These are phyloP conservation scores for Aspergillus sojae DNA, from an alignment of 2,329 filamentous ascomycete genomes.

Conservation along the genomic window DNA sequence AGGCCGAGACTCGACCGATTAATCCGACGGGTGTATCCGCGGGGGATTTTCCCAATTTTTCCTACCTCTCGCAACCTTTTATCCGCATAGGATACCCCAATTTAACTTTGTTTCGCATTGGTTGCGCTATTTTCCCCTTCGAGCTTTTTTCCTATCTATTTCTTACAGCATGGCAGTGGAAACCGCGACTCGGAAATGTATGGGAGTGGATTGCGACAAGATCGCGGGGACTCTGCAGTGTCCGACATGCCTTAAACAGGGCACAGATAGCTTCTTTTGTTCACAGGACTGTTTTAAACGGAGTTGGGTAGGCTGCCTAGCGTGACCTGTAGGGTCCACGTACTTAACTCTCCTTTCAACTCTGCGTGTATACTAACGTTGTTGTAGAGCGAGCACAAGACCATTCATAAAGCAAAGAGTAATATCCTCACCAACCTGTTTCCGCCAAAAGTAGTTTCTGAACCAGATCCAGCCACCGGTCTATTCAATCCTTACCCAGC, in stretches of 20 bases:
- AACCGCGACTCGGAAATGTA: slow-evolving; percentile 57
- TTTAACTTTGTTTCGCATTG: background rate
- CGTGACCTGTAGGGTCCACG: slow-evolving; percentile 29
- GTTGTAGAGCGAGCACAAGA: slow-evolving; percentile 76
- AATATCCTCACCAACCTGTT: slow-evolving; percentile 73
- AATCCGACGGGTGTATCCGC: slow-evolving; percentile 5
- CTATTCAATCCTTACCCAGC: slow-evolving; percentile 90
- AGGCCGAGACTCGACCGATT: slow-evolving; percentile 1
- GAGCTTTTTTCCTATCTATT: background rate
- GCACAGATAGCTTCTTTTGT: slow-evolving; percentile 93
- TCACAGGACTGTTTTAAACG: slow-evolving; percentile 98
- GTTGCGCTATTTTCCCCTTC: background rate
- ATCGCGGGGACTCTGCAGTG: slow-evolving; percentile 86
- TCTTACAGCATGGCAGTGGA: slow-evolving; percentile 31
- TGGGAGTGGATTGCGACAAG: slow-evolving; percentile 81
- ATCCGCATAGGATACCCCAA: background rate
- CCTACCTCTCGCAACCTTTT: slow-evolving; percentile 8
- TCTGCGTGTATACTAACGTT: slow-evolving; percentile 15
- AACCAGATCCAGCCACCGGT: slow-evolving; percentile 87
- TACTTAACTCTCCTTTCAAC: slow-evolving; percentile 8
- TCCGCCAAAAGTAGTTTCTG: slow-evolving; percentile 80
- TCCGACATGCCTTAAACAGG: slow-evolving; percentile 89
- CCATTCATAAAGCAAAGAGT: slow-evolving; percentile 78
- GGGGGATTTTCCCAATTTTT: slow-evolving; percentile 16
- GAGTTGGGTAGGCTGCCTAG: slow-evolving; percentile 77